Evolutionary conservation across 2,329 filamentous ascomycete genomes (phyloP).

Genomic region (Clarireedia monteithiana): DNA sequence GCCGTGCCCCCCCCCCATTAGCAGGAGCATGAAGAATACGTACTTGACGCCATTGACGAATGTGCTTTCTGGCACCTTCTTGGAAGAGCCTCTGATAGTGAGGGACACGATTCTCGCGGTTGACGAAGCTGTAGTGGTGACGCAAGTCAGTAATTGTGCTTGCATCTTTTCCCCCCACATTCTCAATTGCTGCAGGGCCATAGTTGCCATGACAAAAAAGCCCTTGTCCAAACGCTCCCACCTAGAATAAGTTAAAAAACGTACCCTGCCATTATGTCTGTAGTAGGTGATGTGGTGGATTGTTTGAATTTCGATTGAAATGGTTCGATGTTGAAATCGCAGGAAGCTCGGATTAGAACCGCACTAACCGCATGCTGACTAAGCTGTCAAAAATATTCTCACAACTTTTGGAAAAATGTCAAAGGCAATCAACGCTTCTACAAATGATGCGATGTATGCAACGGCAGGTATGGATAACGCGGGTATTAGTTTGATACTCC

Average conservation of each 20-base stretch:
- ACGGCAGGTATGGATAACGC: conserved; percentile 2
- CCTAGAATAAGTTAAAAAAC: conserved; percentile 9
- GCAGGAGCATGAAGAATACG: conserved; percentile 29
- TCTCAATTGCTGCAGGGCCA: background rate
- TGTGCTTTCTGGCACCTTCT: conserved; percentile 58
- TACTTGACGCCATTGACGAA: conserved; percentile 74
- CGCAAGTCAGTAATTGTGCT: conserved; percentile 3
- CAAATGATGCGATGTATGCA: background rate
- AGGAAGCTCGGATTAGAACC: conserved; percentile 8
- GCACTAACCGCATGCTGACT: conserved; percentile 14
- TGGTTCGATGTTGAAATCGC: conserved; percentile 10
- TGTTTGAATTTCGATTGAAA: conserved; percentile 4
- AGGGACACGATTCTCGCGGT: conserved; percentile 71
- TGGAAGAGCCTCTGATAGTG: conserved; percentile 70
- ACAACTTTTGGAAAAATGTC: background rate
- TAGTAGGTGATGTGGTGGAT: conserved; percentile 7
- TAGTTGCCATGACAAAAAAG: background rate
- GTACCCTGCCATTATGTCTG: conserved; percentile 29
- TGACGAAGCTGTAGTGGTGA: conserved; percentile 39
- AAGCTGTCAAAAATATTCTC: conserved; percentile 6
- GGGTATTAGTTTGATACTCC: background rate
- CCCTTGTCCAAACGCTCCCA: background rate
- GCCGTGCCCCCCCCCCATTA: background rate
- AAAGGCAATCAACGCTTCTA: background rate
- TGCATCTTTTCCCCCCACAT: background rate